phyloP scores from a whole-genome alignment of 1,284 basidiomycete species.

The Boletus smithii region DNA sequence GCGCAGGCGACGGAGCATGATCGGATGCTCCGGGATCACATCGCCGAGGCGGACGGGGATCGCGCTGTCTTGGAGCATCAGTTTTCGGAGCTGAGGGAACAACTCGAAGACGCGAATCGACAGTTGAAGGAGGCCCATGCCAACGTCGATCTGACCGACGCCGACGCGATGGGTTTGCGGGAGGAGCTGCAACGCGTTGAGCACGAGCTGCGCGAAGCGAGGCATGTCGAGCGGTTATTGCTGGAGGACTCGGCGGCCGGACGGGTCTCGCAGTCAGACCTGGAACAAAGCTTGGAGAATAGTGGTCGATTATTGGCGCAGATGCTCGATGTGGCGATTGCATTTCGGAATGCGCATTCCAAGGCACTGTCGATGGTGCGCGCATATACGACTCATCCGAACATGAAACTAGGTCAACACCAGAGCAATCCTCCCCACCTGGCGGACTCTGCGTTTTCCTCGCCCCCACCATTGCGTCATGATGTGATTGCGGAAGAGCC shows the following conservation, averaged over 20 bases:
- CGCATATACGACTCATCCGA: constrained; percentile 57
- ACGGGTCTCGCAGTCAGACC: constrained; percentile 59
- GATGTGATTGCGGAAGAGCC: constrained; percentile 61
- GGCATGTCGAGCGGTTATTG: constrained; percentile 58
- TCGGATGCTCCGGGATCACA: constrained; percentile 79
- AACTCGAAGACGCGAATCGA: constrained; percentile 54
- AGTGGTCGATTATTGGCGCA: constrained; percentile 63
- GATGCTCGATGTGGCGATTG: constrained; percentile 70
- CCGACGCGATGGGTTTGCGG: constrained; percentile 63
- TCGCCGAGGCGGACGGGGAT: constrained; percentile 88
- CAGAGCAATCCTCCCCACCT: constrained; percentile 31
- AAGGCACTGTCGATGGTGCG: constrained; percentile 66
- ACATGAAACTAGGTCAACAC: constrained; percentile 37
- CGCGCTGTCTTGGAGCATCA: constrained; percentile 86
- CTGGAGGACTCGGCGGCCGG: constrained; percentile 61
- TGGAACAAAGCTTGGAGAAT: constrained; percentile 61
- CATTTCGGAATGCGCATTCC: constrained; percentile 68
- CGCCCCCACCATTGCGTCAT: constrained; percentile 45
- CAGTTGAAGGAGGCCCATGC: constrained; percentile 59
- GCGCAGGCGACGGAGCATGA: constrained; percentile 81
- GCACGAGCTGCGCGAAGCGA: constrained; percentile 60
- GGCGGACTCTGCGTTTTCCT: constrained; percentile 47
- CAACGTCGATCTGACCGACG: constrained; percentile 56
- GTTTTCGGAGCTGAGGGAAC: constrained; percentile 71
- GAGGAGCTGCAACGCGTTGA: constrained; percentile 71